These are phyloP conservation scores for Blastomyces percursus DNA, from an alignment of 2,329 filamentous ascomycete genomes.

Conservation along the genomic window DNA sequence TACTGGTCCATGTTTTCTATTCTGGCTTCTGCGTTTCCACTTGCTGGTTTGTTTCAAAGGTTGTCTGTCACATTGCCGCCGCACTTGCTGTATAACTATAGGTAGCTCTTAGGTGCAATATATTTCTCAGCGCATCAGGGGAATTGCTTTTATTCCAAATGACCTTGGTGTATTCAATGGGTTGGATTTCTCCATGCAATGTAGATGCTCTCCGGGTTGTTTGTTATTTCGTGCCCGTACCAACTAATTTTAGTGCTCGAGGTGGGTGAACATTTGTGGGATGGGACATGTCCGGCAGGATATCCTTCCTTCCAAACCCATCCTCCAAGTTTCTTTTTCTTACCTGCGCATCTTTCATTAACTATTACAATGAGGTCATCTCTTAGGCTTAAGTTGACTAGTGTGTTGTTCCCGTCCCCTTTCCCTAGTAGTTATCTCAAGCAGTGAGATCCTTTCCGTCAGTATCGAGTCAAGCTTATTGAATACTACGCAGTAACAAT, in stretches of 20 bases:
- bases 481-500: background rate
- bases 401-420: no score
- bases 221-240: no score
- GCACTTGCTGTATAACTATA: conserved; percentile 4
- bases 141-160: background rate
- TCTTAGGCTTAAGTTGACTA: no score
- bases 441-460: no score
- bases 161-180: background rate
- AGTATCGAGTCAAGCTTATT: background rate
- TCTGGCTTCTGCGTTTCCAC: background rate
- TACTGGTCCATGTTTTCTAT: background rate
- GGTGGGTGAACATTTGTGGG: no score
- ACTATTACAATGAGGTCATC: no score
- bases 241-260: no score
- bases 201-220: background rate
- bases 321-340: no score
- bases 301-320: no score
- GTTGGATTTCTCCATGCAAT: background rate
- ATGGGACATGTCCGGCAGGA: no score
- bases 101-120: background rate
- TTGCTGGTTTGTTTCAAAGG: background rate
- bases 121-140: background rate
- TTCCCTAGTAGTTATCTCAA: no score
- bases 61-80: background rate
- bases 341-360: no score